phyloP scores from a whole-genome alignment of 805 yeast species.

The Saccharomycopsis selenospora region DNA sequence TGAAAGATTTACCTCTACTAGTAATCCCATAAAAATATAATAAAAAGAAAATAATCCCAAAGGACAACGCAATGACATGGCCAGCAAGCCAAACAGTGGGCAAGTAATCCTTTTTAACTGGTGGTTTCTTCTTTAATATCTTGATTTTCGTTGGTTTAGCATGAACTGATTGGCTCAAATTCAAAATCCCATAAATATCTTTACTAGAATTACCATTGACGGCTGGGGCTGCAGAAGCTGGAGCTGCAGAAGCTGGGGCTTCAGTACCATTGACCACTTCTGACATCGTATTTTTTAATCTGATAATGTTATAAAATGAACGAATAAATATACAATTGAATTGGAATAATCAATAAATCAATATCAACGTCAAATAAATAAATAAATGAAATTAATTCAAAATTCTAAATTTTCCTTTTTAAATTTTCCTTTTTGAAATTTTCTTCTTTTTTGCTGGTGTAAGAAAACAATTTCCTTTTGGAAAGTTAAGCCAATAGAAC shows the following conservation, averaged over 20 bases:
- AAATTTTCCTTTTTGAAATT: too few species aligned
- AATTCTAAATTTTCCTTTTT: too few species aligned
- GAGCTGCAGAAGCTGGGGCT: conserved; percentile 28
- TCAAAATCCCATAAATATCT: not conserved
- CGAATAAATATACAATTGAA: too few species aligned
- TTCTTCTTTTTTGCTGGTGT: too few species aligned
- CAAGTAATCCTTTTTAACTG: conserved; percentile 34
- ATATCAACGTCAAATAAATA: too few species aligned
- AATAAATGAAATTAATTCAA: too few species aligned
- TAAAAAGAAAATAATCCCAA: conserved; percentile 33
- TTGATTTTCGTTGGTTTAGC: conserved; percentile 6
- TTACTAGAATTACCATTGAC: not conserved
- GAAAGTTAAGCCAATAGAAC: too few species aligned
- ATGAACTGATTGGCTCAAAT: not conserved
- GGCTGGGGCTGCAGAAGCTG: not conserved
- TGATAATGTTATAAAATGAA: too few species aligned
- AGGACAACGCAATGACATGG: conserved; percentile 39
- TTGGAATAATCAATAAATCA: too few species aligned
- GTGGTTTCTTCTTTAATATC: conserved; percentile 31
- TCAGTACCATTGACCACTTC: too few species aligned
- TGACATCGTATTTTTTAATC: too few species aligned
- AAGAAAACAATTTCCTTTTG: too few species aligned
- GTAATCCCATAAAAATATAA: conserved; percentile 28
- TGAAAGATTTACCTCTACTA: conserved; percentile 31
- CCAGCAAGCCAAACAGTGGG: conserved; percentile 52